Percentiles rank a stretch among this genome's conserved stretches.
Conservation (phyloP, 495 filamentous ascomycete genomes). For the Pseudevernia furfuracea region DNA sequence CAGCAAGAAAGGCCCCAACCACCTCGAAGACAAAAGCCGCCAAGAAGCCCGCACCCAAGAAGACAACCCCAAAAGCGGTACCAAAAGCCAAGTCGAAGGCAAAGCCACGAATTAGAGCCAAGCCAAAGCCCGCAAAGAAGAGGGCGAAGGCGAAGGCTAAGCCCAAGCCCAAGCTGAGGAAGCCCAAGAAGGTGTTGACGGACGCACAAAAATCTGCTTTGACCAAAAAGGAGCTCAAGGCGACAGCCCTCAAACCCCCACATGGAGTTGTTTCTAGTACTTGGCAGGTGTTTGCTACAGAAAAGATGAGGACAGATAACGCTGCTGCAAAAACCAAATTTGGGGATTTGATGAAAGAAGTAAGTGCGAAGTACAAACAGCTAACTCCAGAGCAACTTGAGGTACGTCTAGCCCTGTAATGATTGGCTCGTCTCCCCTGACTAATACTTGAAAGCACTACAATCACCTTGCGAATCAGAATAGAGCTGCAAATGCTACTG, state of each 20-base stretch:
- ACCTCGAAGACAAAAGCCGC: conserved; percentile 20
- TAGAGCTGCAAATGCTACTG: conserved; percentile 36
- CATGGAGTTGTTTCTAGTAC: conserved; percentile 21
- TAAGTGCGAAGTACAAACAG: conserved; percentile 23
- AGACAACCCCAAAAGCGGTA: conserved; percentile 13
- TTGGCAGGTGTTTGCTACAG: conserved; percentile 28
- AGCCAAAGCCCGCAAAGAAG: conserved; percentile 22
- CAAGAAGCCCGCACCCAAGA: conserved; percentile 18
- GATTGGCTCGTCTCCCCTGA: neutral
- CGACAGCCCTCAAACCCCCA: conserved; percentile 32
- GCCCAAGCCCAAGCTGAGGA: conserved; percentile 12
- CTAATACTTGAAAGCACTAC: conserved; percentile 36
- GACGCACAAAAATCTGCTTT: conserved; percentile 29
- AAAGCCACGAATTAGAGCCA: conserved; percentile 22
- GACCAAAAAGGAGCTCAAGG: conserved; percentile 31
- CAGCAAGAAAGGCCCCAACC: conserved; percentile 19
- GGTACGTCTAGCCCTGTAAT: conserved; percentile 26
- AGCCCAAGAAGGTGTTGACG: conserved; percentile 24
- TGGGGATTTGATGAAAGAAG: conserved; percentile 19
- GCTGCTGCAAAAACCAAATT: neutral
- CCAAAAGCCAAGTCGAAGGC: conserved; percentile 21
- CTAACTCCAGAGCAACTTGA: conserved; percentile 31
- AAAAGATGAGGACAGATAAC: conserved; percentile 16
- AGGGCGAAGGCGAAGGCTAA: conserved; percentile 24
- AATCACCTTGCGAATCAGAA: conserved; percentile 45